Evolutionary conservation across 2,329 filamentous ascomycete species (phyloP), one percentile per base, ranked within the genome.

Genomic region (Aureobasidium pullulans): DNA sequence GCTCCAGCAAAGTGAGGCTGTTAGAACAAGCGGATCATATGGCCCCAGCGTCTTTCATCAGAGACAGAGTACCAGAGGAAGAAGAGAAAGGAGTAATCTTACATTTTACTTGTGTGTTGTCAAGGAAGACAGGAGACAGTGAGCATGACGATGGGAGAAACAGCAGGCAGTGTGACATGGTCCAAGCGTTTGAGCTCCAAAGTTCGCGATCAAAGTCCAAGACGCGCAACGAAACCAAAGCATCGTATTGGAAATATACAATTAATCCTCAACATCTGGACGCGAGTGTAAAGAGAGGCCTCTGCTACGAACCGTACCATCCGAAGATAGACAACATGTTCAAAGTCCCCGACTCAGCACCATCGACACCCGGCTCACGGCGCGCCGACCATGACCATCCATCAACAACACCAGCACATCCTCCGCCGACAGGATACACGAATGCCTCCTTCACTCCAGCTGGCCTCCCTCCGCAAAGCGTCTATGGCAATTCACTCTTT

Each of bases 401-500:
- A 11, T 73, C 71, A 8, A 74, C 72, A 13, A 74, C 72, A 23
- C 72, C 72, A 16, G 67, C 69, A 36, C 70, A 68, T 5, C 65
- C 69, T 42, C 70, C 71, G 19, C 71, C 71, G 6, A 67, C 67
- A 6, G 66, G 67, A 42, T 66, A 69, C 44, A 70, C 67, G 8
- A 61, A 66, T 48, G 57, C 63, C 23, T 72, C 71, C 15, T 71
- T 68, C 43, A 74, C 72, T 29, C 72, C 71, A 3, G 64, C 63
- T 7, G 71, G 69, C 10, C 67, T 65, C 34, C 70, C 71, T n/a
- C 71, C 71, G 28, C 64, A 67, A n/a, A 70, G 68, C n/a, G 60
- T 67, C 13, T 70, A 68, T 42, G 69, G 66, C 29, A 72, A 69
- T 64, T 72, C 70, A 6, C 42, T 57, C 28, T 68, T 65, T 63